Evolutionary conservation across 2,329 filamentous ascomycete genomes (phyloP), one percentile per base, ranked within the genome.

Genomic region (Claviceps quebecensis): DNA sequence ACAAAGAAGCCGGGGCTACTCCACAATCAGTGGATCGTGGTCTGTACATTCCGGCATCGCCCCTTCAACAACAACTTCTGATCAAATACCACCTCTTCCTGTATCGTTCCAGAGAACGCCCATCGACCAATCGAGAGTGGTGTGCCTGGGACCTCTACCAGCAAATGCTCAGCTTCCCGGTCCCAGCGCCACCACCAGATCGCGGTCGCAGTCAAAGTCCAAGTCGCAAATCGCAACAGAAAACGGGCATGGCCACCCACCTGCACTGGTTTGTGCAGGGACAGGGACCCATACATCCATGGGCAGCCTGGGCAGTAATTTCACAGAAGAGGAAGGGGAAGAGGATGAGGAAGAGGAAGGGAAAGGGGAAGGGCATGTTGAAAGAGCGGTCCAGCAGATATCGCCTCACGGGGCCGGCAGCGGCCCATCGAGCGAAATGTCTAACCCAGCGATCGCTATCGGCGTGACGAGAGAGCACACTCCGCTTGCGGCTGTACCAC

Each of bases 121-220:
- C 1, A 78, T 81, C 51, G 73, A 78, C 54, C 66, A 75, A 1
- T 69, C 70, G 3, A 70, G 72, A 17, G 70, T 81, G 2, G 65
- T 81, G 0, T 81, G 75, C 52, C 65, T 80, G 0, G 78, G 78
- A 0, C 72, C 73, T 5, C 58, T 81, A 4, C 77, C 77, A 0
- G 69, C 71, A 41, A 73, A 74, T 50, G 58, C 77, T 3, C 59
- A 60, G 13, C 54, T 65, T 2, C 57, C 64, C 1, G 57, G 57
- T 26, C 57, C 60, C 9, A 48, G 53, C 22, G 44, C 53, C 6
- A 37, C 38, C 8, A 29, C 34, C n/a, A 51, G 29, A 39, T 56
- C 50, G 5, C 55, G 53, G n/a, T 29, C 26, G 8, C 26, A 8
- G 3, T 29, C 26, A 2, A 8, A 3, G 9, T 34, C 29, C 9